Base-by-base conservation (phyloP, 345 rosid genomes). In the Abelmoschus esculentus region DNA sequence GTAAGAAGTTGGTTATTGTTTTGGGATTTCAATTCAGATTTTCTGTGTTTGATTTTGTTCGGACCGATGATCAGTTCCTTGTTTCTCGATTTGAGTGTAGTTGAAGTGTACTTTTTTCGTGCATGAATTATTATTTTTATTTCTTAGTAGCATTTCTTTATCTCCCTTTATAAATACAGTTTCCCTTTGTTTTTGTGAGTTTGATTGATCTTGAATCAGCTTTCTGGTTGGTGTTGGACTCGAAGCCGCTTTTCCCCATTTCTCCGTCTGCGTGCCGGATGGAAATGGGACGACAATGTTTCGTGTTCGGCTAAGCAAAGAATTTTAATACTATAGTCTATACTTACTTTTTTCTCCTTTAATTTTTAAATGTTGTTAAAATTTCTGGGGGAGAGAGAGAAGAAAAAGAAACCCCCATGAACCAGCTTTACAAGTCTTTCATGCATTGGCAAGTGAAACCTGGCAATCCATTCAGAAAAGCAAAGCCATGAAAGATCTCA, bases 201-300 rank as follows among this genome's bases (percentile, higher is more conserved):
- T 49, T 49, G 53, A 49, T 49, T 49, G 53, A 49, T 49, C 53
- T 49, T 49, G n/a, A 15, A 68, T 71, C 58, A 66, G 72, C 74
- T 59, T 64, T 68, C 26, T 70, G 80, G 85, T 67, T 67, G 80
- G 85, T 79, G 82, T 78, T 82, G 82, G 76, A 73, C 85, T 85
- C 85, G 86, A 85, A 76, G 80, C 78, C 72, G 61, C 81, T 76
- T 88, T 84, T 70, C 61, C 8, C 77, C 78, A 73, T 50, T 80
- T 84, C 72, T 77, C 78, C 86, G 83, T 81, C 80, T 79, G 76
- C 72, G 80, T 83, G 86, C 86, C 53, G 53, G 53, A 71, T 78
- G 67, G 71, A 72, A 76, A 76, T 75, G 80, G 75, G 76, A 67
- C 73, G 76, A 31, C 74, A 59, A 66, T 83, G 82, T 84, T 83